phyloP scores from a whole-genome alignment of 805 yeast genomes.

The Saccharomycopsis schoenii region DNA sequence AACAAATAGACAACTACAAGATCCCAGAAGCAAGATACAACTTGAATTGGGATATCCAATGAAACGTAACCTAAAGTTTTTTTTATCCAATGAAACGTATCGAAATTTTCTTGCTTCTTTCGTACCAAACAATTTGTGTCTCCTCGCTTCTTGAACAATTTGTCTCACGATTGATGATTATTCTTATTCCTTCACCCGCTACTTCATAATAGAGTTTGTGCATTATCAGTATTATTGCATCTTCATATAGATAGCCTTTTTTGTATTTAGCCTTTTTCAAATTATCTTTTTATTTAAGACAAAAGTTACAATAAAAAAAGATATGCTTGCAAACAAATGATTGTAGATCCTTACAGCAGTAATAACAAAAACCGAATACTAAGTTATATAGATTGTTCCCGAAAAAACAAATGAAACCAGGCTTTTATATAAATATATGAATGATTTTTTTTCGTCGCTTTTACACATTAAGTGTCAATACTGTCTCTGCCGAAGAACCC shows the following conservation, averaged over 20 bases:
- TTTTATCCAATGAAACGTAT: slow-evolving; percentile 20
- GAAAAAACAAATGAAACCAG: too few species aligned
- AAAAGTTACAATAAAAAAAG: too few species aligned
- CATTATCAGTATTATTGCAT: neutral
- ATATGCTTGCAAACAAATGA: too few species aligned
- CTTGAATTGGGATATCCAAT: slow-evolving; percentile 50
- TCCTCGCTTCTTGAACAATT: neutral
- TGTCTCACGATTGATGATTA: neutral
- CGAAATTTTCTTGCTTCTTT: neutral
- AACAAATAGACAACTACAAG: slow-evolving; percentile 47
- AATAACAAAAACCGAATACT: too few species aligned
- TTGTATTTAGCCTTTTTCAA: neutral
- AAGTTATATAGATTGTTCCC: too few species aligned
- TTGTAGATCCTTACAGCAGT: too few species aligned
- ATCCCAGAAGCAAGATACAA: slow-evolving; percentile 56
- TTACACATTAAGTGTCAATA: slow-evolving; percentile 22
- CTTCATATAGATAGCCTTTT: neutral
- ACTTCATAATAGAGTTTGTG: neutral
- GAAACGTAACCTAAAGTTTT: neutral
- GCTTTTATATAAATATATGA: too few species aligned
- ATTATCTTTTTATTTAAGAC: too few species aligned
- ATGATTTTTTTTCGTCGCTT: too few species aligned
- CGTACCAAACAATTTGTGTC: too few species aligned
- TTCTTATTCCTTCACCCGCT: neutral
- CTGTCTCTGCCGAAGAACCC: slow-evolving; percentile 46